Evolutionary conservation across 202 grass and related monocot genomes (phyloP).

Genomic region (Elaeis oleifera): DNA sequence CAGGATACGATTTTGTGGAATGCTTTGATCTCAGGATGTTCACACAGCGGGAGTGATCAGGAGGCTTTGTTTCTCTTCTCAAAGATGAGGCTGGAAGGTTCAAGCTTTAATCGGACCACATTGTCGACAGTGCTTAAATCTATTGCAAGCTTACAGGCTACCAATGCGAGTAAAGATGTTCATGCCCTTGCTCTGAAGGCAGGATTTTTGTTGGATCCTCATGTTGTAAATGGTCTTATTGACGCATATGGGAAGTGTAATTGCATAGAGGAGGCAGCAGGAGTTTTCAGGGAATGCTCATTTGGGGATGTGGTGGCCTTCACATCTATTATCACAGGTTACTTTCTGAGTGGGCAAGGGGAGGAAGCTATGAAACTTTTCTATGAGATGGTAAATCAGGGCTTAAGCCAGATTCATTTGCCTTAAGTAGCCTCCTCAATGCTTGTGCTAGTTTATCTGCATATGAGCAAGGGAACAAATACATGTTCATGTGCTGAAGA

Average conservation of each 20-base stretch:
- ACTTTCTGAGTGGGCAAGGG: constrained; percentile 56
- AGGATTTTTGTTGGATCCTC: constrained; percentile 59
- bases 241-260: constrained; percentile 88
- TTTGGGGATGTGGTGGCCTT: constrained; percentile 57
- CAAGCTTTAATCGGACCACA: constrained; percentile 55
- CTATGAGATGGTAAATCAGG: constrained; percentile 52
- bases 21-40: constrained; percentile 70
- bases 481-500: constrained; percentile 70
- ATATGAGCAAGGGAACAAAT: constrained; percentile 88
- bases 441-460: constrained; percentile 75
- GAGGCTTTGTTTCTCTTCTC: constrained; percentile 47
- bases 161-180: constrained; percentile 33
- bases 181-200: constrained; percentile 61
- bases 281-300: constrained; percentile 47
- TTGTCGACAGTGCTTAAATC: constrained; percentile 79
- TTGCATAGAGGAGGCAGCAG: constrained; percentile 36
- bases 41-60: constrained; percentile 40
- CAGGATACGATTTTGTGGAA: constrained; percentile 62
- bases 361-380: constrained; percentile 86
- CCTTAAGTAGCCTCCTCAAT: constrained; percentile 78
- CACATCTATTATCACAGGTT: constrained; percentile 86
- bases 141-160: constrained; percentile 46
- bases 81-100: constrained; percentile 57
- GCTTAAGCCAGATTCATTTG: constrained; percentile 72
- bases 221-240: constrained; percentile 76